Base-by-base conservation (phyloP, 192 early-diverging fungal genomes). In the Backusella psychrophila region DNA sequence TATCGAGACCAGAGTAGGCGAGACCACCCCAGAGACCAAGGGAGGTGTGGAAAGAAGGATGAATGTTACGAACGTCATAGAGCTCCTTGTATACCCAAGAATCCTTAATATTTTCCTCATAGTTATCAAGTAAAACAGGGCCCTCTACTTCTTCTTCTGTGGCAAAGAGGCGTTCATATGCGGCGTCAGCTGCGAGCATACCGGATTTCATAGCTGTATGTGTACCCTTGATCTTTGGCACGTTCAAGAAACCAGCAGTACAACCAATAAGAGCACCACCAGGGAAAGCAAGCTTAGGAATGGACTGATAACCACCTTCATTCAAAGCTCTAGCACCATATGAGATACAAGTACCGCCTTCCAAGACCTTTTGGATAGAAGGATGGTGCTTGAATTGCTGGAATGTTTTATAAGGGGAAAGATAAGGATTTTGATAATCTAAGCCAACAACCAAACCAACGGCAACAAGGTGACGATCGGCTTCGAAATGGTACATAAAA, bases 181-280 rank as follows among this genome's bases (percentile, higher is more conserved):
- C 91, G 42, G 95, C 89, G 80, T 99, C 98, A 33, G 92, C 98
- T 38, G 97, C 98, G 69, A 99, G 81, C 85, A 99, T 98, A 38
- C 97, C 97, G 26, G 94, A 96, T 85, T 96, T 96, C 96, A 99
- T 98, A 56, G 98, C 96, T n/a, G 94, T 99, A 86, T 99, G 98
- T 0, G 97, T 99, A 44, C 98, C 98, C 86, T 99, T 99, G 80
- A 99, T 98, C 85, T 99, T 99, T 71, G 96, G 94, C 72, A 99
- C 89, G 80, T 99, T 99, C 75, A 99, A 74, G 84, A 98, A 97
- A 2, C 98, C 97, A 56, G 98, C 98, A 1, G 97, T 92, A 80
- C 94, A 95, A 39, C 98, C 98, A 74, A 99, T 94, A 53, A 99
- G 85, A 41, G 97, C 96, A 31, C 96, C 97, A 69, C 98, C 98